Conservation (phyloP, 495 filamentous ascomycete genomes). For the Aspergillus diversus region DNA sequence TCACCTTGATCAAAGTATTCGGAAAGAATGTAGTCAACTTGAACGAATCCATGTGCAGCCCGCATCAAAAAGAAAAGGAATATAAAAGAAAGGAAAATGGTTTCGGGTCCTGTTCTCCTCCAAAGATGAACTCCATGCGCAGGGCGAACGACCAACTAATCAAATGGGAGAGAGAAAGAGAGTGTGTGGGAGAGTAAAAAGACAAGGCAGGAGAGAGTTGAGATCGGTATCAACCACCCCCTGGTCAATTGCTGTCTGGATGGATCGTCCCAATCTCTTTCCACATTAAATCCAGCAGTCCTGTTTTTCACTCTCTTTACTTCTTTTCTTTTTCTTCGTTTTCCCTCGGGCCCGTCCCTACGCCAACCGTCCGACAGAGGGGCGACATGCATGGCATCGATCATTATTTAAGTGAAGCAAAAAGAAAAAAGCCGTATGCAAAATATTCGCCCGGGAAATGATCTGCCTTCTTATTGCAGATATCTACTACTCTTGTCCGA, state of each 20-base stretch:
- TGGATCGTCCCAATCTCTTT: neutral
- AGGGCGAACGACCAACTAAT: neutral
- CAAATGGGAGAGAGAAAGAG: neutral
- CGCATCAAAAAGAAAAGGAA: conserved; percentile 14
- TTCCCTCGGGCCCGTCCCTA: neutral
- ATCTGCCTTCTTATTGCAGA: conserved; percentile 9
- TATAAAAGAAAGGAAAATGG: conserved; percentile 8
- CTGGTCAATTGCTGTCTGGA: neutral
- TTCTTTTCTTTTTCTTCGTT: neutral
- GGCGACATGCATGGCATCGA: neutral
- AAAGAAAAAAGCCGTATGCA: conserved; percentile 15
- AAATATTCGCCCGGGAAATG: conserved; percentile 13
- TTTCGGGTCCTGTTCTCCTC: neutral
- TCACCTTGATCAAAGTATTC: conserved; percentile 18
- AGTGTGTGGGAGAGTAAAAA: neutral
- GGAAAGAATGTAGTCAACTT: conserved; percentile 21
- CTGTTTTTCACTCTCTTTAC: neutral
- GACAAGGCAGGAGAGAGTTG: neutral
- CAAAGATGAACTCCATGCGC: neutral
- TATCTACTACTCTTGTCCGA: conserved; percentile 91
- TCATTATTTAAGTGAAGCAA: conserved; percentile 2
- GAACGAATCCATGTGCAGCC: conserved; percentile 16
- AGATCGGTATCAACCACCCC: neutral
- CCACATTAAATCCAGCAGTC: neutral
- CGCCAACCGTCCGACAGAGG: neutral